These are phyloP conservation scores for Hysterium pulicare DNA, from an alignment of 2,329 filamentous ascomycete species.

Conservation along the genomic window DNA sequence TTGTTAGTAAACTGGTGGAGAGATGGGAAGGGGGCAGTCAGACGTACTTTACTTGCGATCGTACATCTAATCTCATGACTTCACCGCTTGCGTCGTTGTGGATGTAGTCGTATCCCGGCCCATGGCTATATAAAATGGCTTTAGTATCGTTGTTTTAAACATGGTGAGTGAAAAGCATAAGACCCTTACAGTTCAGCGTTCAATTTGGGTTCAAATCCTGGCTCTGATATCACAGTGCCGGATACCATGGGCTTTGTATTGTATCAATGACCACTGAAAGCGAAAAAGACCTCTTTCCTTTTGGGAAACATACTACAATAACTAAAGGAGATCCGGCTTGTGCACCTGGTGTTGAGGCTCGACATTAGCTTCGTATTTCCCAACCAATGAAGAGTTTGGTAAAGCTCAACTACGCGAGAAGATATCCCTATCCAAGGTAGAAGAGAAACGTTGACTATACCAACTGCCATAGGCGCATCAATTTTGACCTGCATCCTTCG, in stretches of 20 bases:
- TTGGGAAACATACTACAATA: constrained; percentile 22
- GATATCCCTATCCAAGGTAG: too few species aligned
- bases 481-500: constrained; percentile 10
- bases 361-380: background rate
- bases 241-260: constrained; percentile 26
- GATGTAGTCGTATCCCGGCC: constrained; percentile 31
- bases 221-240: constrained; percentile 29
- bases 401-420: background rate
- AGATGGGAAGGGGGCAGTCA: background rate
- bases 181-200: constrained; percentile 22
- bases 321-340: constrained; percentile 20
- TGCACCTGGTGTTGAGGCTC: constrained; percentile 6
- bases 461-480: constrained; percentile 24
- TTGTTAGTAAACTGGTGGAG: constrained; percentile 1
- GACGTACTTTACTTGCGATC: constrained; percentile 23
- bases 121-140: constrained; percentile 16
- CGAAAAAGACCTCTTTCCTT: too few species aligned
- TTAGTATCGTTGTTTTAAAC: background rate
- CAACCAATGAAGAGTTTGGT: background rate
- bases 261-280: too few species aligned
- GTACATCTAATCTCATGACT: constrained; percentile 28
- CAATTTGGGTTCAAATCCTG: constrained; percentile 24
- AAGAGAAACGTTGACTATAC: background rate
- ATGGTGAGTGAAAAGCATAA: background rate
- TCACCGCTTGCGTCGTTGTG: constrained; percentile 23